Conservation (phyloP, 345 rosid genomes). For the Populus simonii region DNA sequence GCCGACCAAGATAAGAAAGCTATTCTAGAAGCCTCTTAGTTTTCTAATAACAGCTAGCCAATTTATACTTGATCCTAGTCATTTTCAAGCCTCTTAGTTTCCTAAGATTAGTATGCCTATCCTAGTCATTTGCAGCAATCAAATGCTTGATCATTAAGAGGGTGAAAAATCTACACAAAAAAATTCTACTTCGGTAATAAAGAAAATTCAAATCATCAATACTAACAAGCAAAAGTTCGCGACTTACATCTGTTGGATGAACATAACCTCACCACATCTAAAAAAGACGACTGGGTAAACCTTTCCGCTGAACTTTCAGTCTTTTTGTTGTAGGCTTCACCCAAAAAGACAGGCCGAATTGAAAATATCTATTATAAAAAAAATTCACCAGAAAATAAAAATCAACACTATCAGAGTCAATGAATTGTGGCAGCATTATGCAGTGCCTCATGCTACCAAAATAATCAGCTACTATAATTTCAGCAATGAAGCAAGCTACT, state of each 20-base stretch:
- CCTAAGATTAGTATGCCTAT: not conserved
- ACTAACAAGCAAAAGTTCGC: not conserved
- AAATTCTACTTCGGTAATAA: not conserved
- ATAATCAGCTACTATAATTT: not conserved
- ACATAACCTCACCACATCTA: conserved; percentile 55
- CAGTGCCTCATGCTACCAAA: conserved; percentile 1
- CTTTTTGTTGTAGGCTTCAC: conserved; percentile 54
- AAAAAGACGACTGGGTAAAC: conserved; percentile 44
- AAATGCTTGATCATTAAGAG: not conserved
- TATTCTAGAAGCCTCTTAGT: not conserved
- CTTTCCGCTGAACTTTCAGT: conserved; percentile 57
- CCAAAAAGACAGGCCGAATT: conserved; percentile 52
- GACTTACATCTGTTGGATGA: conserved; percentile 16
- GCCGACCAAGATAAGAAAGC: not conserved
- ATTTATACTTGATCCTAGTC: not conserved
- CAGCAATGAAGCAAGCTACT: conserved; percentile 1
- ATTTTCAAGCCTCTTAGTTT: conserved; percentile 5
- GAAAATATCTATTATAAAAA: conserved; percentile 51
- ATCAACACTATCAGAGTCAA: conserved; percentile 17
- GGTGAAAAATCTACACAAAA: not conserved
- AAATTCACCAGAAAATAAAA: conserved; percentile 25
- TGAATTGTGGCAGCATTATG: conserved; percentile 9
- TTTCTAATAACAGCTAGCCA: not conserved
- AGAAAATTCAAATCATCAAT: not conserved
- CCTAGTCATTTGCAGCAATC: not conserved